Conservation (phyloP, 441 rosid genomes). For the Codiaeum variegatum region DNA sequence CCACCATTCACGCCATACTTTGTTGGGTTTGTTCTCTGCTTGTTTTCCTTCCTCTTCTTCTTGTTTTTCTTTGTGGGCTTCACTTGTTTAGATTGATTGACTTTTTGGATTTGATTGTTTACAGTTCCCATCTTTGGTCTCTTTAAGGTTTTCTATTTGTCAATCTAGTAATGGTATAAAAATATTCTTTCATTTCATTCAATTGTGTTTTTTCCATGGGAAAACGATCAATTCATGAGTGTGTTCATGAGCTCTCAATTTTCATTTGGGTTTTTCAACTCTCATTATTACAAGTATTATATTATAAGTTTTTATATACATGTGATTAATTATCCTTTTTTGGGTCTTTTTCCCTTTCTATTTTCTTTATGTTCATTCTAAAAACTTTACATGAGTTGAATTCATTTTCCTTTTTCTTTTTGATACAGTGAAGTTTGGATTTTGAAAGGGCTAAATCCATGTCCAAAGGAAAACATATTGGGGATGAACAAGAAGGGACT, state of each 20-base stretch:
- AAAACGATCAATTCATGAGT: slow-evolving; percentile 3
- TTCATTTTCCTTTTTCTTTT: neutral
- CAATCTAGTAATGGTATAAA: slow-evolving; percentile 13
- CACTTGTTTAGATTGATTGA: neutral
- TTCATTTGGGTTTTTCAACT: neutral
- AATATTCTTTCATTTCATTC: neutral
- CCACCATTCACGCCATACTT: slow-evolving; percentile 3
- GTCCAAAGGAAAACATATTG: slow-evolving; percentile 38
- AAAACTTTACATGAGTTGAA: too few species aligned
- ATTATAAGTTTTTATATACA: neutral
- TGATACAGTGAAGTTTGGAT: slow-evolving; percentile 12
- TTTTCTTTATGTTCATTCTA: neutral
- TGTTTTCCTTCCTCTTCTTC: slow-evolving; percentile 1
- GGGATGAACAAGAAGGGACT: slow-evolving; percentile 27
- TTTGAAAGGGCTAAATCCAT: slow-evolving; percentile 21
- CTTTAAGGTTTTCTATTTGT: neutral
- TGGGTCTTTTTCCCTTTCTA: neutral
- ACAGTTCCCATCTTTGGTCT: neutral
- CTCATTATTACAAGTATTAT: too few species aligned
- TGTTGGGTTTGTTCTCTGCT: slow-evolving; percentile 15
- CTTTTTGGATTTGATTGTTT: neutral
- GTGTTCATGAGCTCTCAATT: slow-evolving; percentile 11
- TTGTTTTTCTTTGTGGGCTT: neutral
- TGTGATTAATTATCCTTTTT: neutral
- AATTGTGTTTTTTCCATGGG: neutral